phyloP scores from a whole-genome alignment of 2,329 filamentous ascomycete genomes.

The Aureobasidium sp. region DNA sequence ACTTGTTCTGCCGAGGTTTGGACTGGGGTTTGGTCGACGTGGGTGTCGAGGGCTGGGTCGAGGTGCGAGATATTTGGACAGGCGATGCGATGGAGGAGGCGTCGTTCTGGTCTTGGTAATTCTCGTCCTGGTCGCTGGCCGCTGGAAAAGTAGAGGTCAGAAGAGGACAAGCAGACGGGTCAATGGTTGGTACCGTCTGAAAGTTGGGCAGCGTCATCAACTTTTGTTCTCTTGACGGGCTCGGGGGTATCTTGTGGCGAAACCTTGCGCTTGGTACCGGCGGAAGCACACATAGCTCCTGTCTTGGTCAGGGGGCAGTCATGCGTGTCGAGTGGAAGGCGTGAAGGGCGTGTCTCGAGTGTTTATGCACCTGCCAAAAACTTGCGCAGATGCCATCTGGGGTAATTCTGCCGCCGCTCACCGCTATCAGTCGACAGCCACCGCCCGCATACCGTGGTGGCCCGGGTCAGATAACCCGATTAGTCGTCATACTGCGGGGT shows the following conservation, averaged over 20 bases:
- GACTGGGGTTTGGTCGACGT: conserved; percentile 27
- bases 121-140: conserved; percentile 1
- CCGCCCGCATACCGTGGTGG: too few species aligned
- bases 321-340: background rate
- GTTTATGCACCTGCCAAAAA: conserved; percentile 4
- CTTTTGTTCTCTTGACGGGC: background rate
- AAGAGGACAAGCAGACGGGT: background rate
- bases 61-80: conserved; percentile 15
- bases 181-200: background rate
- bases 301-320: background rate
- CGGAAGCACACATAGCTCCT: background rate
- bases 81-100: background rate
- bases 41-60: conserved; percentile 24
- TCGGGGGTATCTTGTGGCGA: background rate
- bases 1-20: conserved; percentile 60
- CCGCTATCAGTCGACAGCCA: background rate
- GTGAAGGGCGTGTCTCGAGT: background rate
- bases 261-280: background rate
- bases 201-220: background rate
- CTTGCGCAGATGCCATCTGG: background rate
- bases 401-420: background rate
- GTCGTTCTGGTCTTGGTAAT: background rate
- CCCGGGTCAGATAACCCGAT: background rate
- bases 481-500: background rate
- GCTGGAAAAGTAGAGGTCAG: background rate